These are phyloP conservation scores for Triticum timopheevii DNA, from an alignment of 176 grass and related monocot species.

Conservation along the genomic window DNA sequence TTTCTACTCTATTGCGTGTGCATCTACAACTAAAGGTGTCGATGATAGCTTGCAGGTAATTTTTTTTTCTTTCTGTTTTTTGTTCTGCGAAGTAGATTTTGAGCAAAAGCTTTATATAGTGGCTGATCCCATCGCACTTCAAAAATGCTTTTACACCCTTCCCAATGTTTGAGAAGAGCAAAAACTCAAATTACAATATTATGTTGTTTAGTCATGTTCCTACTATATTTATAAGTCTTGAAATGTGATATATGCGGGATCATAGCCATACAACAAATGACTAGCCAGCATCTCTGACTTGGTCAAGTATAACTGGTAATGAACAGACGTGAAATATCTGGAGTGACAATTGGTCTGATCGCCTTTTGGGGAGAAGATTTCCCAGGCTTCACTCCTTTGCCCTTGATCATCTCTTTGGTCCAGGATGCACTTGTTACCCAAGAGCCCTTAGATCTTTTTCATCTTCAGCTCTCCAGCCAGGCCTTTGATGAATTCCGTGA, in stretches of 20 bases:
- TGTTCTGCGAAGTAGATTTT: not conserved
- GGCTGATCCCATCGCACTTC: not conserved
- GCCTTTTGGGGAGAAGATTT: no score
- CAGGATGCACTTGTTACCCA: no score
- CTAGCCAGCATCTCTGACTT: not conserved
- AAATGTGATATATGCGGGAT: not conserved
- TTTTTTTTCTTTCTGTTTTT: not conserved
- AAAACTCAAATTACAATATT: not conserved
- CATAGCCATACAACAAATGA: not conserved
- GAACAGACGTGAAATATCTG: not conserved
- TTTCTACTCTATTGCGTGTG: conserved; percentile 95
- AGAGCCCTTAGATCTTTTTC: no score
- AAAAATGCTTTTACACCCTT: conserved; percentile 2
- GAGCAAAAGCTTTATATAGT: not conserved
- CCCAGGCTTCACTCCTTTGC: no score
- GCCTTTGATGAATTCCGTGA: no score
- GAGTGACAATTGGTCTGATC: no score
- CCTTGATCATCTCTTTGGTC: no score
- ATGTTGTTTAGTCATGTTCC: not conserved
- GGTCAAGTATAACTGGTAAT: not conserved
- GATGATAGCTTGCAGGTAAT: conserved; percentile 96
- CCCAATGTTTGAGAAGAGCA: not conserved
- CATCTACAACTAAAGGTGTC: conserved; percentile 91
- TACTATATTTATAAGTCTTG: conserved; percentile 3
- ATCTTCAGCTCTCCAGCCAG: no score